A percentile compares a stretch with the other conserved stretches of the same genome.
Conservation (phyloP, 768 basidiomycete species). For the Pholiota molesta region DNA sequence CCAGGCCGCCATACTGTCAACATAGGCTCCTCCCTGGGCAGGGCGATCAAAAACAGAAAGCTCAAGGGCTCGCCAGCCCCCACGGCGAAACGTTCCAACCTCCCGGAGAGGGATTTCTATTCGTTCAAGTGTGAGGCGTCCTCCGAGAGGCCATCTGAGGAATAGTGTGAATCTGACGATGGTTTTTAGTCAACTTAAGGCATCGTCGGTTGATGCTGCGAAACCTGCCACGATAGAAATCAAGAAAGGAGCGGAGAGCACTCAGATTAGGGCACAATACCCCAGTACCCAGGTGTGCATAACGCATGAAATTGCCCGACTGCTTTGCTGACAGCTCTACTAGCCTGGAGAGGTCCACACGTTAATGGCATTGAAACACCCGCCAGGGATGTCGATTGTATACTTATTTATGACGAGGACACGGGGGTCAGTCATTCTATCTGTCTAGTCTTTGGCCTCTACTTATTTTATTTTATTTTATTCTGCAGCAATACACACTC, state of each 20-base stretch:
- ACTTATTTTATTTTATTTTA: constrained; percentile 12
- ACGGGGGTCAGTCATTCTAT: constrained; percentile 51
- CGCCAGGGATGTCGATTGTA: constrained; percentile 73
- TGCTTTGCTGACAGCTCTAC: neutral
- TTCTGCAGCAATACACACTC: constrained; percentile 61
- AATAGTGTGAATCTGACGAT: neutral
- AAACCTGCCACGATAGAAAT: constrained; percentile 70
- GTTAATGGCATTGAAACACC: constrained; percentile 58
- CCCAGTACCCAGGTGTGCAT: constrained; percentile 66
- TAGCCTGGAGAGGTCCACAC: constrained; percentile 35
- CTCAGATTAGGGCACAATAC: constrained; percentile 63
- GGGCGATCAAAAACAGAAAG: constrained; percentile 71
- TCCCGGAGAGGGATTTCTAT: constrained; percentile 72
- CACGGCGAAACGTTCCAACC: constrained; percentile 42
- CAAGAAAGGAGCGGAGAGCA: constrained; percentile 53
- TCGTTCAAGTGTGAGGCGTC: constrained; percentile 70
- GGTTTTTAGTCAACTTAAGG: constrained; percentile 67
- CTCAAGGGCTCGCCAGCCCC: constrained; percentile 52
- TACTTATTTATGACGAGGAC: constrained; percentile 81
- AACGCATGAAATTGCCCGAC: neutral
- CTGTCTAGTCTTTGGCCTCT: neutral
- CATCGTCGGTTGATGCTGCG: constrained; percentile 65
- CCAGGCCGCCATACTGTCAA: constrained; percentile 60
- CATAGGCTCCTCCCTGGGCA: constrained; percentile 64
- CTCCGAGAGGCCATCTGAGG: neutral